Evolutionary conservation across 495 filamentous ascomycete genomes (phyloP), one percentile per base, ranked within the genome.

Genomic region (Lasiosphaeria ovina): DNA sequence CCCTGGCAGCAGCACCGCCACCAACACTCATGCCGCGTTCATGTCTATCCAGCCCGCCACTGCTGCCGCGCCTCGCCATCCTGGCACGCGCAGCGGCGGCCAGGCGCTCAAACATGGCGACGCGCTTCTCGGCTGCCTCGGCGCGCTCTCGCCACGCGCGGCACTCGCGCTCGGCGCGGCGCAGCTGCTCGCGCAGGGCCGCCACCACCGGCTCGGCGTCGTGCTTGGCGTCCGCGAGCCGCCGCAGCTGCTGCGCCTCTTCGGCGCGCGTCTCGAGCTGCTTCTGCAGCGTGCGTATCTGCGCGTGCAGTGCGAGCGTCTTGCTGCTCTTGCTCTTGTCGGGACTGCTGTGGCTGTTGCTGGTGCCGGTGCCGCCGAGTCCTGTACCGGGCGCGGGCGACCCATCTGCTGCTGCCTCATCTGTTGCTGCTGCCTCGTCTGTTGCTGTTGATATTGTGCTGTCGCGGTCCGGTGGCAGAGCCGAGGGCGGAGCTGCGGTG

Each of bases 141-240:
- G 83, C 83, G 53, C 79, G 70, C 33, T 67, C 70, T 54, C 74
- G 75, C 83, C 83, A 87, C 54, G 70, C 67, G 35, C 67, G 60
- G 45, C 72, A 65, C 51, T 83, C 79, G 32, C 69, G 69, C 54
- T 74, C 75, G n/a, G 76, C 72, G 4, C 72, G 62, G 16, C 74
- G 65, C 35, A 86, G 68, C 60, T 78, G 72, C 57, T 79, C 74
- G 44, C 72, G 72, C 45, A 83, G 50, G 7, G 69, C 72, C 0
- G 72, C 77, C 10, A 78, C 51, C 31, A 14, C 38, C n/a, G 24
- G 24, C 51, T 3, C 17, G 31, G 54, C 62, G 16, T 76, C 63
- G 24, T 67, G 58, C 36, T 66, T 65, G 17, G 76, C 69, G 42
- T 77, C 73, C n/a, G 83, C 51, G 54, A 74, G 69, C 7, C 73